phyloP scores from a whole-genome alignment of 305 asterid species.

The Rubia occidens region DNA sequence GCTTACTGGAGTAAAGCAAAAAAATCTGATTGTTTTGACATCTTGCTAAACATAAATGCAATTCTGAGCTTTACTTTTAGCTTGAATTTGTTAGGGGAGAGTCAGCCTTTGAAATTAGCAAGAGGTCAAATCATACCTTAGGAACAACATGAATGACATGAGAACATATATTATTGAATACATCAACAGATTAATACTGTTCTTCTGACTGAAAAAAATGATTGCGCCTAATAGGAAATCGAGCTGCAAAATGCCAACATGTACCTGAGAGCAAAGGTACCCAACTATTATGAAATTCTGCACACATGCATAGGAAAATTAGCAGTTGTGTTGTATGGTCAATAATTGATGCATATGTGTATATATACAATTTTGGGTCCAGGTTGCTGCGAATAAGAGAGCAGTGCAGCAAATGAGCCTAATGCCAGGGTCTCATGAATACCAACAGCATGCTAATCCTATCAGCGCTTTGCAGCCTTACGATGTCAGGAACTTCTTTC shows the following conservation, averaged over 20 bases:
- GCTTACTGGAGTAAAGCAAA: no score
- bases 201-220: neutral
- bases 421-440: constrained; percentile 41
- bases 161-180: neutral
- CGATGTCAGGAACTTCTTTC: constrained; percentile 60
- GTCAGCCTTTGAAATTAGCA: constrained; percentile 86
- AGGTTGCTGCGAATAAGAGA: constrained; percentile 77
- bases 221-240: constrained; percentile 40
- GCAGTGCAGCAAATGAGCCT: constrained; percentile 56
- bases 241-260: constrained; percentile 85
- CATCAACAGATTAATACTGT: neutral
- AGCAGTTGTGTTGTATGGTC: neutral
- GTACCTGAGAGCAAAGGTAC: constrained; percentile 77
- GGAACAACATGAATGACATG: no score
- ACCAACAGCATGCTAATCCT: constrained; percentile 24
- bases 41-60: neutral
- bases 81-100: constrained; percentile 56
- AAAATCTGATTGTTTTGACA: neutral
- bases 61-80: constrained; percentile 21
- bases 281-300: neutral
- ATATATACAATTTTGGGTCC: constrained; percentile 17
- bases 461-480: constrained; percentile 35
- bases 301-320: neutral
- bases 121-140: constrained; percentile 31
- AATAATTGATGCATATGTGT: neutral